phyloP scores from a whole-genome alignment of 164 flowering plant genomes.

The Euptelea pleiosperma region DNA sequence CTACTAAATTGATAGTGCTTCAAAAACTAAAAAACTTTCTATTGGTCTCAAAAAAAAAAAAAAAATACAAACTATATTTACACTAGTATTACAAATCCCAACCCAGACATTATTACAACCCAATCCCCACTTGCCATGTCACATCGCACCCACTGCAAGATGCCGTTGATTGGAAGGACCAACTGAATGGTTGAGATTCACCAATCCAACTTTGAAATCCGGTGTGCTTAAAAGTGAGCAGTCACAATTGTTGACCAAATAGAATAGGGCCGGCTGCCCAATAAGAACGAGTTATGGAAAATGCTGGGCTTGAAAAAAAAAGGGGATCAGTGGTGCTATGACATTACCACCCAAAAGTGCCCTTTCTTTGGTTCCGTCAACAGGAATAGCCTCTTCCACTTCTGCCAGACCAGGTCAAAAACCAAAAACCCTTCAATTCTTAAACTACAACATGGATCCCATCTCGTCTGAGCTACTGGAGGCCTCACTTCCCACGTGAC shows the following conservation, averaged over 20 bases:
- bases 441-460: constrained; percentile 18
- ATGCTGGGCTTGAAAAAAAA: no score
- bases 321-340: no score
- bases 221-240: no score
- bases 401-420: not conserved
- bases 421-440: not conserved
- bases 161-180: not conserved
- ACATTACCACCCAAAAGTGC: no score
- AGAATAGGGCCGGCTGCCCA: not conserved
- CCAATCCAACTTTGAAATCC: not conserved
- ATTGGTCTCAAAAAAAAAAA: no score
- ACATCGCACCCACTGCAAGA: not conserved
- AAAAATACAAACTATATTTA: constrained; percentile 13
- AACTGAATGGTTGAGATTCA: not conserved
- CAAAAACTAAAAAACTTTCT: not conserved
- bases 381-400: no score
- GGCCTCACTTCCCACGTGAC: constrained; percentile 42
- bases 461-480: constrained; percentile 64
- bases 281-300: not conserved
- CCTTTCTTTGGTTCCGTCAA: no score
- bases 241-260: no score
- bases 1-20: no score
- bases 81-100: constrained; percentile 16
- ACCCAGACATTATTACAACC: not conserved
- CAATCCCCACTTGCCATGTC: not conserved